A percentile compares a stretch with the other conserved stretches of the same genome.
Evolutionary conservation across 2,329 filamentous ascomycete species (phyloP).

Genomic region (Colletotrichum sp.): DNA sequence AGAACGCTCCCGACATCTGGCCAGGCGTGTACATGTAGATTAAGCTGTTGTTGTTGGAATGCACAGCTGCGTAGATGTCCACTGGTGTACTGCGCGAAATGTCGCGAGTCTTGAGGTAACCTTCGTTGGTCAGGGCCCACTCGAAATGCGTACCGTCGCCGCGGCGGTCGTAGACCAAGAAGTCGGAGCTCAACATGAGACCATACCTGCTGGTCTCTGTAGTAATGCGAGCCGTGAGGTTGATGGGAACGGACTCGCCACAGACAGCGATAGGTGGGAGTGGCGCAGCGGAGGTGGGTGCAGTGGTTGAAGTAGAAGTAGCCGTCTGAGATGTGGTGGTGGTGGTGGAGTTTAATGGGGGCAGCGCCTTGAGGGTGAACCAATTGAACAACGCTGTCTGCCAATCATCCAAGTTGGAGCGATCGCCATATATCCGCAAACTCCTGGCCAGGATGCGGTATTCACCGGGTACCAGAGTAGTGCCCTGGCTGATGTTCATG

Average conservation of each 20-base stretch:
- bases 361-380: not conserved
- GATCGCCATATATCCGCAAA: constrained; percentile 55
- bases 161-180: not conserved
- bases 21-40: not conserved
- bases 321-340: not conserved
- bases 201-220: not conserved
- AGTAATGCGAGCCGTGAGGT: not conserved
- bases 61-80: not conserved
- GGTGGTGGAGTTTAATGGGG: not conserved
- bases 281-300: not conserved
- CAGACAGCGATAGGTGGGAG: not conserved
- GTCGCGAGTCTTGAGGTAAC: not conserved
- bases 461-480: not conserved
- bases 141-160: not conserved
- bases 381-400: constrained; percentile 29
- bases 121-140: not conserved
- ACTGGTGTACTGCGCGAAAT: not conserved
- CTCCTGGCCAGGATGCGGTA: constrained; percentile 42
- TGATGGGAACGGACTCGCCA: not conserved
- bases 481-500: not conserved
- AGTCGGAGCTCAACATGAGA: not conserved
- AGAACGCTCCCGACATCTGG: not conserved
- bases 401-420: constrained; percentile 46
- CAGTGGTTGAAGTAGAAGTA: not conserved
- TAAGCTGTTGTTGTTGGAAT: not conserved